These are phyloP conservation scores for Tubosaeta sp. DNA, from an alignment of 768 basidiomycete genomes.

Conservation along the genomic window DNA sequence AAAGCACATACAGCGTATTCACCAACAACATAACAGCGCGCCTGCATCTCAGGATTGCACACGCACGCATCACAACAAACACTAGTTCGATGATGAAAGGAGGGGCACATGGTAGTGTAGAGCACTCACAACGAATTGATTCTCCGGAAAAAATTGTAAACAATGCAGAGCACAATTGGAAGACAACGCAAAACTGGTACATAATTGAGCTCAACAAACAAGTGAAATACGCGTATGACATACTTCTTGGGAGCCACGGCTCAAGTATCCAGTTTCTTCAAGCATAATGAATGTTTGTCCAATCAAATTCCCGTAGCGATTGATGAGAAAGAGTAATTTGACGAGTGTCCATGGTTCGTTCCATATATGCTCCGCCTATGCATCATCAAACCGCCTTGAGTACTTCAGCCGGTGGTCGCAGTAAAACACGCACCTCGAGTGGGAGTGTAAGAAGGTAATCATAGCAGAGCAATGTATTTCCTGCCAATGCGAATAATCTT, in stretches of 20 bases:
- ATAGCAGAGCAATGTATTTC: conserved; percentile 19
- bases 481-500: conserved; percentile 14
- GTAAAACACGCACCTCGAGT: conserved; percentile 22
- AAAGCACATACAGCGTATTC: conserved; percentile 10
- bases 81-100: conserved; percentile 8
- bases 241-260: conserved; percentile 9
- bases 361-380: conserved; percentile 18
- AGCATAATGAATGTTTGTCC: conserved; percentile 20
- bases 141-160: conserved; percentile 2
- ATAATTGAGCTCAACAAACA: neutral
- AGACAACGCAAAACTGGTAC: conserved; percentile 5
- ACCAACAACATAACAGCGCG: neutral
- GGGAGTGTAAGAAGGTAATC: conserved; percentile 26
- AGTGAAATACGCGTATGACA: neutral
- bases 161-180: neutral
- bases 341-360: neutral
- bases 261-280: conserved; percentile 21
- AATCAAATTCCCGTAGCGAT: conserved; percentile 13
- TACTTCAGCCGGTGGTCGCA: no score
- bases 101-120: no score
- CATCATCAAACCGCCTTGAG: no score
- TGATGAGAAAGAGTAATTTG: conserved; percentile 11
- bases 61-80: conserved; percentile 23
- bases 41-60: conserved; percentile 18
- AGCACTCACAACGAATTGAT: conserved; percentile 11